Percentiles rank a stretch among this genome's conserved stretches.
phyloP scores from a whole-genome alignment of 2,329 filamentous ascomycete genomes.

The Xylaria sp. region DNA sequence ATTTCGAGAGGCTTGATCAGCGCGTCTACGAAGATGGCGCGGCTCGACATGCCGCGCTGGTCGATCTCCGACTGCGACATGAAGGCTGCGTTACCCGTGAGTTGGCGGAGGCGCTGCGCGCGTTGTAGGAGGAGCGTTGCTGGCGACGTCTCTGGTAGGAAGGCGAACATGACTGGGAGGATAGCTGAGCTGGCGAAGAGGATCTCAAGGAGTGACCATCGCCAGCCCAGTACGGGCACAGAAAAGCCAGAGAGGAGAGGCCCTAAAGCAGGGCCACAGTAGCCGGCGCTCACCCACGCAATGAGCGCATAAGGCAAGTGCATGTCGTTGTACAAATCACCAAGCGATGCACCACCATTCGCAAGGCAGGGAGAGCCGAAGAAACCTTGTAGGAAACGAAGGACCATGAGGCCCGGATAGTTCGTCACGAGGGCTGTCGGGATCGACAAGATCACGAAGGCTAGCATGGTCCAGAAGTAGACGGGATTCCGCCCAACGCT shows the following conservation, averaged over 20 bases:
- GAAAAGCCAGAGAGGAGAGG: constrained; percentile 61
- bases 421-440: constrained; percentile 72
- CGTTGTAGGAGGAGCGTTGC: constrained; percentile 66
- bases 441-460: constrained; percentile 75
- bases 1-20: constrained; percentile 62
- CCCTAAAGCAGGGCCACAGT: constrained; percentile 61
- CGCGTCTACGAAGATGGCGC: constrained; percentile 21
- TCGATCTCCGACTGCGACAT: constrained; percentile 73
- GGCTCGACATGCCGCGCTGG: constrained; percentile 62
- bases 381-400: constrained; percentile 73
- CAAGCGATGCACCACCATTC: constrained; percentile 64
- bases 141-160: constrained; percentile 72
- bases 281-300: constrained; percentile 65
- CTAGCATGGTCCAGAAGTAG: constrained; percentile 73
- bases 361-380: constrained; percentile 74
- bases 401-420: constrained; percentile 71
- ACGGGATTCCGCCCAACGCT: constrained; percentile 73
- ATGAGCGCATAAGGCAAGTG: constrained; percentile 68
- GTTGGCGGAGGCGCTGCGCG: constrained; percentile 59
- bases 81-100: constrained; percentile 67
- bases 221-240: constrained; percentile 56
- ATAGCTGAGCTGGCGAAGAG: constrained; percentile 18
- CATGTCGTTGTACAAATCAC: constrained; percentile 65
- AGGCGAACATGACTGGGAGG: constrained; percentile 59
- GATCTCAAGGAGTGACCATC: constrained; percentile 73